Conservation (phyloP, 1,284 basidiomycete species). For the Ganoderma multipileum region DNA sequence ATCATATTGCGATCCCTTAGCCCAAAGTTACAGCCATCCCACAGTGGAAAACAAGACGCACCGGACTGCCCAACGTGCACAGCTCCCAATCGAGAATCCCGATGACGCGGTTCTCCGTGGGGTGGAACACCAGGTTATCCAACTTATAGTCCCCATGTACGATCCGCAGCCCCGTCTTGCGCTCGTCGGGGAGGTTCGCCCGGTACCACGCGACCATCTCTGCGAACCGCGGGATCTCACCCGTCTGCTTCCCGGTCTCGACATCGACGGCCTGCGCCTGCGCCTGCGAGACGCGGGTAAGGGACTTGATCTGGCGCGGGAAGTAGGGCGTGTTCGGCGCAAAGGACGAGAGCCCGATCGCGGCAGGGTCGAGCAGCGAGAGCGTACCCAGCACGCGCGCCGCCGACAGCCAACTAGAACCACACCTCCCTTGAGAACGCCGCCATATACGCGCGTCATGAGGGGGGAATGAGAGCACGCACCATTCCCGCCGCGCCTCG, state of each 20-base stretch:
- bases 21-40: not conserved
- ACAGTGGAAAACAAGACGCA: constrained; percentile 41
- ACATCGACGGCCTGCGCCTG: constrained; percentile 76
- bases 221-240: constrained; percentile 75
- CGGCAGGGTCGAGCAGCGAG: constrained; percentile 72
- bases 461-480: constrained; percentile 33
- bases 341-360: constrained; percentile 79
- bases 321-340: constrained; percentile 86
- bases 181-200: constrained; percentile 76
- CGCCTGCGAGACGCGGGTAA: constrained; percentile 75
- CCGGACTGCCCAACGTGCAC: constrained; percentile 89
- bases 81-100: constrained; percentile 98
- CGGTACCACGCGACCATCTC: constrained; percentile 84
- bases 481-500: constrained; percentile 77
- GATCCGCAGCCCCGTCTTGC: constrained; percentile 74
- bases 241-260: constrained; percentile 64
- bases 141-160: constrained; percentile 98
- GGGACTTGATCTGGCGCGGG: constrained; percentile 89
- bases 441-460: not conserved
- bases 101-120: constrained; percentile 90
- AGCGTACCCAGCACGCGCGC: constrained; percentile 79
- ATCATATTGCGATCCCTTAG: constrained; percentile 5
- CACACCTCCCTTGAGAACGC: not conserved
- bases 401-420: constrained; percentile 76
- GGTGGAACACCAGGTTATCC: constrained; percentile 95